Evolutionary conservation across 164 flowering plant genomes (phyloP).

Genomic region (Santalum album): DNA sequence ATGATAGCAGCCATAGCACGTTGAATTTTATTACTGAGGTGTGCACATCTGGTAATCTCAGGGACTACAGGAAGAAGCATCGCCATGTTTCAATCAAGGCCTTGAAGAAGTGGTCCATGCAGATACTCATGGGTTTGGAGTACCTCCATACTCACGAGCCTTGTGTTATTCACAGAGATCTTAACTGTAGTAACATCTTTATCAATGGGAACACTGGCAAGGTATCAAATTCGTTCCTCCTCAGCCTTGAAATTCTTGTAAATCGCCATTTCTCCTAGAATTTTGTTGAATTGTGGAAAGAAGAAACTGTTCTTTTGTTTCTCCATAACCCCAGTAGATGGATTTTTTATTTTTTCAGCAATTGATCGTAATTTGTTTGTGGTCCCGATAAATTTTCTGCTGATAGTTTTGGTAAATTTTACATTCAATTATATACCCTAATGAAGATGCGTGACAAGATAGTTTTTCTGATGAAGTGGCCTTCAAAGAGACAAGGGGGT

Average conservation of each 20-base stretch:
- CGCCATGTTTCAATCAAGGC: conserved; percentile 43
- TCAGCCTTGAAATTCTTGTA: background rate
- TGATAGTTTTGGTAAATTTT: no score
- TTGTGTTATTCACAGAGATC: conserved; percentile 49
- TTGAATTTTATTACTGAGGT: conserved; percentile 52
- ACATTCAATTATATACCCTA: no score
- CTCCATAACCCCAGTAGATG: no score
- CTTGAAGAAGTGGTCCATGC: conserved; percentile 46
- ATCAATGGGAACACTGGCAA: conserved; percentile 48
- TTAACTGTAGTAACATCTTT: conserved; percentile 48
- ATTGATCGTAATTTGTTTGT: no score
- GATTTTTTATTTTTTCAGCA: no score
- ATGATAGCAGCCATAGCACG: conserved; percentile 27
- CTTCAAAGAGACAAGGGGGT: no score
- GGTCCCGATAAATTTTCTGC: no score
- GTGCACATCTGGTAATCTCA: conserved; percentile 45
- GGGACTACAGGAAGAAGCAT: conserved; percentile 43
- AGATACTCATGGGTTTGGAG: conserved; percentile 45
- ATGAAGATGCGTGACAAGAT: no score
- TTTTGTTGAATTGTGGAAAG: no score
- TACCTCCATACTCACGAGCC: conserved; percentile 58
- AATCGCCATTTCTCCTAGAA: no score
- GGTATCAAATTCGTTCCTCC: conserved; percentile 14
- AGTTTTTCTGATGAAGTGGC: no score
- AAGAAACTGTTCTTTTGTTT: no score